Evolutionary conservation across 257 asterid species (phyloP), one percentile per base, ranked within the genome.

Genomic region (Capsicum chinense): DNA sequence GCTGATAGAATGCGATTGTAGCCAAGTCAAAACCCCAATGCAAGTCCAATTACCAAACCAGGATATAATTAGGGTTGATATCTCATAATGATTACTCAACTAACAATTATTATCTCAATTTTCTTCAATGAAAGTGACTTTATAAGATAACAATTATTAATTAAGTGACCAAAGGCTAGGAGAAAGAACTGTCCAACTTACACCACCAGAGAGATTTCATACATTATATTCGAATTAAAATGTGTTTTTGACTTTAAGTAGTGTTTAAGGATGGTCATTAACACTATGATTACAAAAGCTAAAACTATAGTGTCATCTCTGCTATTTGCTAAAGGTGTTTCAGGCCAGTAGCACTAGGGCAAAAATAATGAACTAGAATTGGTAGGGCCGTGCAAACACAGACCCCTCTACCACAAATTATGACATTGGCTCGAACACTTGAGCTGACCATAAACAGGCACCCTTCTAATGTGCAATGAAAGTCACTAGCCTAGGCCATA

Each of bases 381-480:
- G 9, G 79, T 5, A 79, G 81, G 87, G 84, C 80, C 67, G 84
- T 80, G 68, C 83, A 82, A 57, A 88, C 69, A 76, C 84, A 66
- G 62, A 63, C 59, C 86, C 83, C 47, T 5, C 86, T 79, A 3
- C 0, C 86, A 85, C 79, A 85, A 85, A 85, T 70, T 83, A 70
- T 71, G 86, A 83, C 84, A 63, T 71, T 79, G 62, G 73, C 79
- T 83, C 88, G 58, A 80, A 86, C 85, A 58, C 83, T 52, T 83
- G 76, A 44, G 66, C 21, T 68, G 79, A 83, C 83, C 83, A 83
- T 84, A 84, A 48, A 48, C 10, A 9, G 17, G 86, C 83, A 69
- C 86, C 89, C 87, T 56, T 87, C 81, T 85, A 0, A 74, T 42
- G 89, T 87, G 87, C 88, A 87, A 85, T 89, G 85, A 85, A 87